These are phyloP conservation scores for Cutaneotrichosporon sp. DNA, from an alignment of 1,284 basidiomycete species.

Conservation along the genomic window DNA sequence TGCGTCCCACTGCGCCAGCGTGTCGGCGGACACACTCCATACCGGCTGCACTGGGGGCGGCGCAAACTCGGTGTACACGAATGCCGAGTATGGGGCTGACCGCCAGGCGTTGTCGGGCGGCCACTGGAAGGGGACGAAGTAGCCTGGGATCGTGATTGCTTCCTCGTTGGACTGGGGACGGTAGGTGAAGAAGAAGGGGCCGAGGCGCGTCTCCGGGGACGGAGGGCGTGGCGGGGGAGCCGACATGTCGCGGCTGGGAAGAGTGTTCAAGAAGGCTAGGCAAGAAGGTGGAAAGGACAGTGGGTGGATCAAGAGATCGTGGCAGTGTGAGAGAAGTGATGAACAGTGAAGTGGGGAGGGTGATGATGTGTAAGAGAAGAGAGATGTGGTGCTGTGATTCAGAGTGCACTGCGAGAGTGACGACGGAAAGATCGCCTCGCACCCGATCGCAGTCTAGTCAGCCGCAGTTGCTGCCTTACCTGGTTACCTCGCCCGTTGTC, in stretches of 20 bases:
- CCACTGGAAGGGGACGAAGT: slow-evolving; percentile 13
- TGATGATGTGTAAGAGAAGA: neutral
- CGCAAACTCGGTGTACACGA: slow-evolving; percentile 11
- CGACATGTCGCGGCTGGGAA: no score
- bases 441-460: slow-evolving; percentile 1
- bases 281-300: neutral
- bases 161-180: neutral
- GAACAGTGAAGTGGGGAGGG: neutral
- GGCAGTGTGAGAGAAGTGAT: neutral
- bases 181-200: slow-evolving; percentile 19
- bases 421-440: neutral
- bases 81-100: neutral
- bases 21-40: neutral
- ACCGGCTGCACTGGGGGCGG: slow-evolving; percentile 5
- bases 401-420: no score
- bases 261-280: no score
- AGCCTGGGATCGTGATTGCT: slow-evolving; percentile 11
- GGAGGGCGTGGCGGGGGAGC: no score
- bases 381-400: no score
- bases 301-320: neutral
- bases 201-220: slow-evolving; percentile 6
- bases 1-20: neutral
- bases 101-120: neutral
- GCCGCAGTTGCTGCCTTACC: neutral
- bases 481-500: neutral